Evolutionary conservation across 2,329 filamentous ascomycete genomes (phyloP).

Genomic region (Hypoxylon sp.): DNA sequence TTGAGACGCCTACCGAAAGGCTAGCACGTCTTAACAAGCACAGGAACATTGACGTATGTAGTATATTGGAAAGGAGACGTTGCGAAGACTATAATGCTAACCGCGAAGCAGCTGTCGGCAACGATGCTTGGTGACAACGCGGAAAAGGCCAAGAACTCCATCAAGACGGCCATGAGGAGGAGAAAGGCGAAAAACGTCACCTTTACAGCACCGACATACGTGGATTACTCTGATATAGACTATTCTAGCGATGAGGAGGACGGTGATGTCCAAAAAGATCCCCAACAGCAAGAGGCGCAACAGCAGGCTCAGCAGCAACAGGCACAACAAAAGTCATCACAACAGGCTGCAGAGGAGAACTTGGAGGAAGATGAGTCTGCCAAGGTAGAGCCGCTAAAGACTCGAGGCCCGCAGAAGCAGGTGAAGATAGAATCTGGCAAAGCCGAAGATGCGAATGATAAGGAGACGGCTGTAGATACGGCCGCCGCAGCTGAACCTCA

Average conservation of each 20-base stretch:
- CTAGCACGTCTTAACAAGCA: slow-evolving; percentile 96
- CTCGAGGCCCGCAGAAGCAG: slow-evolving; percentile 53
- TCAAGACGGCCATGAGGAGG: slow-evolving; percentile 83
- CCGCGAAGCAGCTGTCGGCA: slow-evolving; percentile 60
- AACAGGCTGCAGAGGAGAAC: slow-evolving; percentile 45
- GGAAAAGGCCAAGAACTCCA: slow-evolving; percentile 81
- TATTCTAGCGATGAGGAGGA: slow-evolving; percentile 83
- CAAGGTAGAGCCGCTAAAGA: slow-evolving; percentile 64
- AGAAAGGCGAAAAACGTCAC: slow-evolving; percentile 86
- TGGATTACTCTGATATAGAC: slow-evolving; percentile 86
- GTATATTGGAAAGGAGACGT: background rate
- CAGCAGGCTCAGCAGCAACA: slow-evolving; percentile 45
- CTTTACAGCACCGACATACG: slow-evolving; percentile 84
- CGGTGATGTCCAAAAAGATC: slow-evolving; percentile 56
- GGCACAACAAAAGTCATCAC: slow-evolving; percentile 39
- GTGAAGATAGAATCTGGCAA: slow-evolving; percentile 48
- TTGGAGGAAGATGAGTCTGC: slow-evolving; percentile 59
- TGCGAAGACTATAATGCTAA: slow-evolving; percentile 37
- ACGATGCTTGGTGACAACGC: slow-evolving; percentile 69
- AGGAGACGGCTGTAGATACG: slow-evolving; percentile 27
- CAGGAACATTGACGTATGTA: slow-evolving; percentile 90
- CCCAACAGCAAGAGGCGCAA: slow-evolving; percentile 46
- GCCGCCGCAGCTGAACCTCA: slow-evolving; percentile 37
- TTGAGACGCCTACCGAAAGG: slow-evolving; percentile 95
- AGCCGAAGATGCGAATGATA: slow-evolving; percentile 47